Base-by-base conservation (phyloP, 306 rosid species). In the Corylus avellana region DNA sequence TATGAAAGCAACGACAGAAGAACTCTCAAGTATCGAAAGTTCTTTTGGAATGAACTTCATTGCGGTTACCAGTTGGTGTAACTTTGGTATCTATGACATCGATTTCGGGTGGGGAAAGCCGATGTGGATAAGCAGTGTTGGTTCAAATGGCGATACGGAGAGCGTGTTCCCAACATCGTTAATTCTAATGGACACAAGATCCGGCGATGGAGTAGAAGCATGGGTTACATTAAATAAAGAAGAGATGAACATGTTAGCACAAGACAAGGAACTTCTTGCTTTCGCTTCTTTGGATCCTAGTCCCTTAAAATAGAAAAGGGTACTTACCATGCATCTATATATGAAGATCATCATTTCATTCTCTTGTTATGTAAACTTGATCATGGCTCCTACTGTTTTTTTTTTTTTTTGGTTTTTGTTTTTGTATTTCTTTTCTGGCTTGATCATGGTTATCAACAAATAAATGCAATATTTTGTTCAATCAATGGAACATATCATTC, bases 81-180 rank as follows among this genome's bases (percentile, higher is more conserved):
- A 73, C 14, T 53, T 42, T 37, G 80, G 75, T 32, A 7, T 50
- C 27, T 77, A 77, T 25, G 44, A 69, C 48, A 54, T 54, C 0
- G 57, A 77, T 50, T 77, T 77, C 27, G 80, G 80, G 54, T 77
- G 80, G 80, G 80, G 75, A 67, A 77, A 67, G 39, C 80, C 75
- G 4, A 10, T 7, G 11, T 77, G 74, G 80, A 32, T 69, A 7
- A 42, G 58, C n/a, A 22, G 22, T 61, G 59, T 48, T 7, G 50
- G 54, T 64, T 54, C 54, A 22, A 1, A 10, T 14, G 29, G 13
- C 3, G 64, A 58, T 22, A 3, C 35, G 9, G 73, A 76, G 25
- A 25, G 35, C 8, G 12, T 76, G 39, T 49, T 68, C 10, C 49
- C 18, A 4, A 64, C 50, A 25, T 12, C 8, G 18, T n/a, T 47